Conservation (phyloP, 345 rosid species). For the Eucalyptus guilfoylei region DNA sequence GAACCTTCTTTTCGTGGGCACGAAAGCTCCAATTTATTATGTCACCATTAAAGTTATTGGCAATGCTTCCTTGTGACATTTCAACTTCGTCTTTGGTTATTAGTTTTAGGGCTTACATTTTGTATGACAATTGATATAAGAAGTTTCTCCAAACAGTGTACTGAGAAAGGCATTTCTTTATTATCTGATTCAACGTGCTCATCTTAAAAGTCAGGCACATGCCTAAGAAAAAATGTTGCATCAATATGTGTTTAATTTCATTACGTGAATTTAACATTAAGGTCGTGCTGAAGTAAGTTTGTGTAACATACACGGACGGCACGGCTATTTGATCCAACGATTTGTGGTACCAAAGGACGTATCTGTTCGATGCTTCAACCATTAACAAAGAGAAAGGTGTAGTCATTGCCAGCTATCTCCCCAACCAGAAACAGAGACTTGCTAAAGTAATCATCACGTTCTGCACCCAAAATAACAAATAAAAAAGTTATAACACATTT, state of each 20-base stretch:
- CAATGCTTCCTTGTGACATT: not conserved
- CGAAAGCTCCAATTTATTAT: not conserved
- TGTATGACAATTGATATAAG: not conserved
- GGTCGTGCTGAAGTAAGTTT: not conserved
- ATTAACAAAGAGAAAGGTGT: constrained; percentile 21
- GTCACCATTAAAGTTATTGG: not conserved
- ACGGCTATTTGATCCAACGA: constrained; percentile 17
- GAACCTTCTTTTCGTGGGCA: not conserved
- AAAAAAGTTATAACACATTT: not conserved
- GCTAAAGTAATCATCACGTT: constrained; percentile 28
- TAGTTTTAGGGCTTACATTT: not conserved
- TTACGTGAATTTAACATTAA: not conserved
- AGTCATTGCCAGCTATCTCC: constrained; percentile 65
- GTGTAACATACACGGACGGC: not conserved
- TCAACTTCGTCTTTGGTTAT: not conserved
- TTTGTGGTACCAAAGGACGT: constrained; percentile 19
- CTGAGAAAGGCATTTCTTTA: not conserved
- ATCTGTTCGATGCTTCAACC: constrained; percentile 22
- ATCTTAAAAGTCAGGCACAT: not conserved
- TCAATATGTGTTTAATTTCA: no score
- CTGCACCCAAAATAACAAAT: not conserved
- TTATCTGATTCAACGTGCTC: not conserved
- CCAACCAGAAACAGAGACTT: constrained; percentile 50
- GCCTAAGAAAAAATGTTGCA: not conserved
- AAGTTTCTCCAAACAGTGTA: not conserved